These are phyloP conservation scores for Proliferodiscus dingleyae DNA, from an alignment of 2,329 filamentous ascomycete species.

Conservation along the genomic window DNA sequence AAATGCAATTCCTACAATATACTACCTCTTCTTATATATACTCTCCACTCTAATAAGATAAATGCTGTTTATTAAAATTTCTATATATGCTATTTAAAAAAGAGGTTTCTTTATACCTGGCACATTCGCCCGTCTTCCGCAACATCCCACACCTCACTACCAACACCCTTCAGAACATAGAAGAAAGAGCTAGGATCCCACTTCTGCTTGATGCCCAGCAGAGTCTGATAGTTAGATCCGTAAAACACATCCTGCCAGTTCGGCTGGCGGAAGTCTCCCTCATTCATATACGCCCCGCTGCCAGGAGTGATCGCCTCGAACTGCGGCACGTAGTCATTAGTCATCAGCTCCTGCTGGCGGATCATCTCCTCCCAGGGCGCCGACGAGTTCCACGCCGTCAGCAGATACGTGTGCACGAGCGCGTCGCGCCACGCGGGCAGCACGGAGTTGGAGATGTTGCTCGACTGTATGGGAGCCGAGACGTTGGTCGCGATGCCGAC, in stretches of 20 bases:
- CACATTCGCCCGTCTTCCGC: conserved; percentile 40
- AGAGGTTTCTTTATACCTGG: conserved; percentile 28
- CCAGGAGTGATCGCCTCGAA: conserved; percentile 38
- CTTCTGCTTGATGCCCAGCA: conserved; percentile 44
- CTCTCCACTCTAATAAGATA: too few species aligned
- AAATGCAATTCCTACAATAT: too few species aligned
- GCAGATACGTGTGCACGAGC: conserved; percentile 32
- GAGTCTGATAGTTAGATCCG: conserved; percentile 39
- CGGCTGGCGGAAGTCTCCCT: conserved; percentile 43
- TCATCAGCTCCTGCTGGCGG: conserved; percentile 28
- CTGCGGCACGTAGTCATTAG: conserved; percentile 29
- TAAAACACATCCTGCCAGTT: conserved; percentile 42
- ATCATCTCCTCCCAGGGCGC: conserved; percentile 28
- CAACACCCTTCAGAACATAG: conserved; percentile 45
- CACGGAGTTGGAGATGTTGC: conserved; percentile 33
- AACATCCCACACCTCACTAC: conserved; percentile 46
- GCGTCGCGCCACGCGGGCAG: conserved; percentile 39
- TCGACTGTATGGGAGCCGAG: conserved; percentile 9
- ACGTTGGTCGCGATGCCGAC: conserved; percentile 33
- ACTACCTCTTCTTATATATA: too few species aligned
- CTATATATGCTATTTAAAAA: too few species aligned
- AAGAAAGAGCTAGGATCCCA: conserved; percentile 45
- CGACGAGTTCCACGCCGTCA: conserved; percentile 32
- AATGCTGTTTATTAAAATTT: too few species aligned
- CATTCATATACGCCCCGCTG: conserved; percentile 45